Evolutionary conservation across 495 filamentous ascomycete genomes (phyloP), one percentile per base, ranked within the genome.

Genomic region (Hypoxylon lenormandii): DNA sequence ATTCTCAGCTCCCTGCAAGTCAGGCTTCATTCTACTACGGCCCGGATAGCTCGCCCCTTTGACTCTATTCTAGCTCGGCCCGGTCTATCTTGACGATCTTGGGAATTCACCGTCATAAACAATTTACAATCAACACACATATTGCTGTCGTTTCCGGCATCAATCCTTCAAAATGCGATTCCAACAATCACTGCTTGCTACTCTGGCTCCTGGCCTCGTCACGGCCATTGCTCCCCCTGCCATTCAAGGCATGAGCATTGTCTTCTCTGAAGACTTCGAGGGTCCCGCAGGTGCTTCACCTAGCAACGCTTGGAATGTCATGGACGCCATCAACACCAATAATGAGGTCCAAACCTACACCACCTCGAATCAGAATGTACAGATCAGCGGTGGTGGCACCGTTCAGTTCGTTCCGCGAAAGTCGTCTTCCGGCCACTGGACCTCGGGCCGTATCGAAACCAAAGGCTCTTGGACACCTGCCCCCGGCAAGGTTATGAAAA

Each of bases 361-460:
- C 5, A 70, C 62, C 37, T 80, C 77, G 28, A 81, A 76, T 73
- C 22, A 64, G 1, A 83, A 83, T 70, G 52, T 83, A 36, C 81
- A 83, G 55, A 76, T 81, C 60, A 81, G 80, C 0, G 81, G 81
- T 51, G 81, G 81, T 16, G 74, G 72, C 45, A 82, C 81, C 40
- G 55, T 83, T 51, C 81, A 83, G 56, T 75, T 83, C 47, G 73
- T 83, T 22, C 84, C 84, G 8, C 73, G 71, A 50, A 78, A 80
- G 50, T 69, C 72, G 26, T 38, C 63, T 22, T 15, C 53, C 10
- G 81, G 83, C 12, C 42, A 60, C 18, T 86, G 84, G 83, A 84
- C 81, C 6, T 85, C 84, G 11, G 80, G 76, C 60, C 81, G 81
- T 47, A 79, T 86, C 72, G 82, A 85, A 66, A 74, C 80, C 54